Conservation (phyloP, 352 stramenopile species). For the Globisporangium solare region DNA sequence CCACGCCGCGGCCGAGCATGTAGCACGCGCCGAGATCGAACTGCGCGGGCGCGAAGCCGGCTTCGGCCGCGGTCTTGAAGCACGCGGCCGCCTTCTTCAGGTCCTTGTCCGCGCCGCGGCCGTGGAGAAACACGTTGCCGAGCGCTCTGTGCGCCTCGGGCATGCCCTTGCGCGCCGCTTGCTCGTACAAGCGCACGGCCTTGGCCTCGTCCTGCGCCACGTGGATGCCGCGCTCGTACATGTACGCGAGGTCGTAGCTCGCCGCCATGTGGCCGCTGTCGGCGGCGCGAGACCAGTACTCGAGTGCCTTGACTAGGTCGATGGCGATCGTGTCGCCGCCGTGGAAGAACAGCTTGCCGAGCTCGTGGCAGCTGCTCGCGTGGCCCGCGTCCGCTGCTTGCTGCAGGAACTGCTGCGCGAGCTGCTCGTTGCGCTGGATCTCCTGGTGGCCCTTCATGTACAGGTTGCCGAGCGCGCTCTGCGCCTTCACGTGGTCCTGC, state of each 20-base stretch:
- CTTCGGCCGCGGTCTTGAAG: constrained; percentile 59
- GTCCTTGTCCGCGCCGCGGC: constrained; percentile 23
- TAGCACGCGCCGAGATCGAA: constrained; percentile 82
- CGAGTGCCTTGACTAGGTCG: constrained; percentile 35
- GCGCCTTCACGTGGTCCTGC: constrained; percentile 60
- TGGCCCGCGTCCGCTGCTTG: constrained; percentile 66
- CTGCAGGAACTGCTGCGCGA: constrained; percentile 53
- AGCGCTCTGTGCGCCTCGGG: constrained; percentile 61
- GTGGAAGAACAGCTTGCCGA: constrained; percentile 71
- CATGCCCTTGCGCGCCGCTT: constrained; percentile 59
- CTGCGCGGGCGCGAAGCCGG: constrained; percentile 51
- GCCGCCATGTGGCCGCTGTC: constrained; percentile 62
- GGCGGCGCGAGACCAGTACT: constrained; percentile 64
- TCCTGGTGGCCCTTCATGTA: constrained; percentile 57
- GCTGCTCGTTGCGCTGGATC: constrained; percentile 36
- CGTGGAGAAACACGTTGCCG: constrained; percentile 50
- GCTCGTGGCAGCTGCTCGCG: constrained; percentile 62
- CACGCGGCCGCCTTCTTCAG: constrained; percentile 35
- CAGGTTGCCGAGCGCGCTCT: constrained; percentile 65
- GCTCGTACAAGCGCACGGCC: constrained; percentile 50
- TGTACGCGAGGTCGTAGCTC: constrained; percentile 66
- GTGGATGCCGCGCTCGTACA: constrained; percentile 72
- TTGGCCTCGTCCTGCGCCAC: constrained; percentile 53
- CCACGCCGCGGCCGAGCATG: constrained; percentile 65
- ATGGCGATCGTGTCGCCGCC: constrained; percentile 27